Evolutionary conservation across 177 flowering plant genomes (phyloP), one percentile per base, ranked within the genome.

Genomic region (Vitis hybrid): DNA sequence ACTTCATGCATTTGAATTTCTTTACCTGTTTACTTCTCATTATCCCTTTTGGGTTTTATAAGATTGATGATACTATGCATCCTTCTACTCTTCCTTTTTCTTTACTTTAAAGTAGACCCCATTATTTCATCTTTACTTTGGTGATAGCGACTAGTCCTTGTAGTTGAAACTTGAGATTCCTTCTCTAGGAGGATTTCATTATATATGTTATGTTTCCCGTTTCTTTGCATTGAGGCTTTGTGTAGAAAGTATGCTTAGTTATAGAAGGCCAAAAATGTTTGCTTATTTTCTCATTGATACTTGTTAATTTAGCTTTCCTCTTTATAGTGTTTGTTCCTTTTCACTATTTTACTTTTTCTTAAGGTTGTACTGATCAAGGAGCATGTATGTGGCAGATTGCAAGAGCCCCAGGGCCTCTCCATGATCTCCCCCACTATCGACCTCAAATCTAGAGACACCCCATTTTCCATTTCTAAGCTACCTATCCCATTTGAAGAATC

Each of bases 101-200:
- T 72, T 72, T 69, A 46, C 67, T 65, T 62, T 71, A 72, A 59
- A 69, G 79, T 70, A 68, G 78, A 68, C 69, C 75, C 58, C 74
- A 67, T 70, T 67, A 52, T 72, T 70, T 69, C 71, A 30, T 74
- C 68, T 70, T 76, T 72, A 56, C 74, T 83, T 75, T 79, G 65
- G 67, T 75, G 81, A 73, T 56, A 62, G 70, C 56, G 76, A 81
- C 79, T 56, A 56, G 19, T 75, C 75, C 52, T 76, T 5, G 32
- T 66, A 59, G 67, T 62, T 62, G 62, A 62, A 48, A 68, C 76
- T 72, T 69, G 24, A 71, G 77, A 79, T 77, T 77, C 81, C 71
- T 64, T 79, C 57, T 69, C 51, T 56, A 18, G 62, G 69, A 52
- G 18, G 32, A 52, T 48, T 59, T 65, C 55, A 18, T 78, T 46